Percentiles rank a stretch among this genome's conserved stretches.
phyloP scores from a whole-genome alignment of 164 flowering plant genomes.

The Nelumbo lutea region DNA sequence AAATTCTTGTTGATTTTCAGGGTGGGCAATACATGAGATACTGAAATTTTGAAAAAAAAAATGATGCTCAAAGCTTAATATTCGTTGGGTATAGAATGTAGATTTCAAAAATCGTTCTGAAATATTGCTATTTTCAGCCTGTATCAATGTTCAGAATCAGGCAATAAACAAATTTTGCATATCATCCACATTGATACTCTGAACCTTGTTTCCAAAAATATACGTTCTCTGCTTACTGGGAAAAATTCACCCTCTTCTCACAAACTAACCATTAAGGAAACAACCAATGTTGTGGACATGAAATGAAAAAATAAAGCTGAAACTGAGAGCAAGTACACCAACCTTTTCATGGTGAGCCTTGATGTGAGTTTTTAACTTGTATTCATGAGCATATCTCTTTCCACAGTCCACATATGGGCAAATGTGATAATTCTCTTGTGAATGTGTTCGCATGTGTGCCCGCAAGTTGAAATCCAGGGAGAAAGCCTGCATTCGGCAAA shows the following conservation, averaged over 20 bases:
- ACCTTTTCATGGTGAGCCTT: conserved; percentile 92
- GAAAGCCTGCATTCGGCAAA: conserved; percentile 64
- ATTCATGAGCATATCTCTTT: conserved; percentile 96
- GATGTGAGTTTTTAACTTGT: conserved; percentile 89
- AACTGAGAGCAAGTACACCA: conserved; percentile 9
- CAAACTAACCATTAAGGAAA: not conserved
- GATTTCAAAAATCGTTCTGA: too few species aligned
- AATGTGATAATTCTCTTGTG: conserved; percentile 90
- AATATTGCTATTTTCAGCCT: too few species aligned
- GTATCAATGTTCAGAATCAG: too few species aligned
- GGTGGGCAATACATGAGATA: too few species aligned
- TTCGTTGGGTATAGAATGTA: too few species aligned
- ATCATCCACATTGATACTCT: too few species aligned
- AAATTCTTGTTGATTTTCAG: too few species aligned
- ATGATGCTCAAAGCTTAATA: too few species aligned
- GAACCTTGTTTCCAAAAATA: not conserved
- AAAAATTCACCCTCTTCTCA: not conserved
- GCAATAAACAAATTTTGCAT: too few species aligned
- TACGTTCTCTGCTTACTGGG: not conserved
- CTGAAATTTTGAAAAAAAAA: too few species aligned
- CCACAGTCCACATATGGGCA: conserved; percentile 96
- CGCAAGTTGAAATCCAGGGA: conserved; percentile 94
- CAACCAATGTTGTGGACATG: not conserved
- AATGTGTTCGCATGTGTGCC: conserved; percentile 98
- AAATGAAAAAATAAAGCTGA: not conserved